A percentile compares a stretch with the other conserved stretches of the same genome.
Conservation (phyloP, 2,329 filamentous ascomycete genomes). For the Aspergillus costaricaensis region DNA sequence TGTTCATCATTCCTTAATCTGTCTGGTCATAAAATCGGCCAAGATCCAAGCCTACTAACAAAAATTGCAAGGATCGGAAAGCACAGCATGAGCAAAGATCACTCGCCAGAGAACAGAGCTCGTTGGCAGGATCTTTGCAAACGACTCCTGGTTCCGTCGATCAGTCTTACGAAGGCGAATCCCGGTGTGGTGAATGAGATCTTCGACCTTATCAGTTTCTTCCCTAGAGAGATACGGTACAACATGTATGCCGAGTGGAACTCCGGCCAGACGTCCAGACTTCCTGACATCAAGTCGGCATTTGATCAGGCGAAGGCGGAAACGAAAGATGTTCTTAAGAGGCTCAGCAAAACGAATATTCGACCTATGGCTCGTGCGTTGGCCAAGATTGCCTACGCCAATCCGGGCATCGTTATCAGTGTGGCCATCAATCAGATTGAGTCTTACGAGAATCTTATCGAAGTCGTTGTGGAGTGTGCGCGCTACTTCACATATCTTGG, state of each 20-base stretch:
- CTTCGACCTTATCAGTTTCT: constrained; percentile 78
- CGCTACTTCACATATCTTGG: constrained; percentile 91
- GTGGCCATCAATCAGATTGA: constrained; percentile 89
- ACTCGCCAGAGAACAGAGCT: constrained; percentile 66
- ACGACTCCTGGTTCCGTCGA: constrained; percentile 79
- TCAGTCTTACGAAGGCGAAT: constrained; percentile 84
- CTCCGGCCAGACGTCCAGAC: constrained; percentile 71
- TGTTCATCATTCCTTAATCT: constrained; percentile 82
- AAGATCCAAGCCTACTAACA: constrained; percentile 73
- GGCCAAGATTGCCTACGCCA: constrained; percentile 88
- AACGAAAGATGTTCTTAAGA: constrained; percentile 83
- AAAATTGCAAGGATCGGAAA: constrained; percentile 86
- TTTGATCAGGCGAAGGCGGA: constrained; percentile 76
- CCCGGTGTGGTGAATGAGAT: constrained; percentile 82
- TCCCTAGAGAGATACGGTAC: constrained; percentile 75
- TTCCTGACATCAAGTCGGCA: constrained; percentile 74
- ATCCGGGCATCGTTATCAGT: constrained; percentile 87
- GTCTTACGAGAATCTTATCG: constrained; percentile 90
- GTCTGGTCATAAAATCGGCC: constrained; percentile 85
- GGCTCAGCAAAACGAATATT: constrained; percentile 84
- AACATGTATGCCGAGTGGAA: constrained; percentile 94
- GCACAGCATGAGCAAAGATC: constrained; percentile 70
- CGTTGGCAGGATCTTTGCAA: constrained; percentile 86
- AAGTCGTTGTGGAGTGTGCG: constrained; percentile 90
- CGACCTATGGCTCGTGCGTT: constrained; percentile 82